A percentile compares a stretch with the other conserved stretches of the same genome.
Conservation (phyloP, 2,329 filamentous ascomycete genomes). For the Diaporthe sp. region DNA sequence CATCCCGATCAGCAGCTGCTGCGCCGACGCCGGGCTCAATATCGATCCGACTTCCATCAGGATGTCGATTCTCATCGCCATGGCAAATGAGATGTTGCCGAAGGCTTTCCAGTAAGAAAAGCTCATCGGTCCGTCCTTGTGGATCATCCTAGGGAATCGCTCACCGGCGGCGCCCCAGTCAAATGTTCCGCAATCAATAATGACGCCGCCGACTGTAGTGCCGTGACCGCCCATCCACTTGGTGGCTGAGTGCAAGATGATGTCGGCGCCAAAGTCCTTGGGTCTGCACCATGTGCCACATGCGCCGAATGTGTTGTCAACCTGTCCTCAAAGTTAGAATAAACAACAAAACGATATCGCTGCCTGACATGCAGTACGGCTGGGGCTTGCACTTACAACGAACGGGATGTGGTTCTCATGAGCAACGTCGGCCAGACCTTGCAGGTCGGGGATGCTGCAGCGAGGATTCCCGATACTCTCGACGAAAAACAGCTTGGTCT, state of each 20-base stretch:
- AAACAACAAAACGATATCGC: neutral
- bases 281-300: slow-evolving; percentile 90
- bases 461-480: slow-evolving; percentile 95
- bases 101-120: slow-evolving; percentile 96
- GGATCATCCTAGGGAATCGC: slow-evolving; percentile 92
- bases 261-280: slow-evolving; percentile 92
- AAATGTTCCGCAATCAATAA: slow-evolving; percentile 92
- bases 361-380: fast-evolving
- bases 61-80: slow-evolving; percentile 89
- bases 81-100: slow-evolving; percentile 84
- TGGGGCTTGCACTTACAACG: slow-evolving; percentile 56
- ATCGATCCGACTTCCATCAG: slow-evolving; percentile 87
- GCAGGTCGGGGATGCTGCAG: slow-evolving; percentile 94
- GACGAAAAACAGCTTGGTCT: slow-evolving; percentile 91
- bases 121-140: slow-evolving; percentile 93
- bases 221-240: slow-evolving; percentile 99
- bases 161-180: slow-evolving; percentile 89
- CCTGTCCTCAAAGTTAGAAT: neutral
- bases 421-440: slow-evolving; percentile 85
- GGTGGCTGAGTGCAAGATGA: slow-evolving; percentile 93
- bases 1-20: slow-evolving; percentile 89
- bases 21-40: slow-evolving; percentile 91
- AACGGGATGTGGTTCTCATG: slow-evolving; percentile 77
- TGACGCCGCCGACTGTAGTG: slow-evolving; percentile 88
- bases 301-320: slow-evolving; percentile 96